Base-by-base conservation (phyloP, 257 asterid species). In the Apocynum venetum region DNA sequence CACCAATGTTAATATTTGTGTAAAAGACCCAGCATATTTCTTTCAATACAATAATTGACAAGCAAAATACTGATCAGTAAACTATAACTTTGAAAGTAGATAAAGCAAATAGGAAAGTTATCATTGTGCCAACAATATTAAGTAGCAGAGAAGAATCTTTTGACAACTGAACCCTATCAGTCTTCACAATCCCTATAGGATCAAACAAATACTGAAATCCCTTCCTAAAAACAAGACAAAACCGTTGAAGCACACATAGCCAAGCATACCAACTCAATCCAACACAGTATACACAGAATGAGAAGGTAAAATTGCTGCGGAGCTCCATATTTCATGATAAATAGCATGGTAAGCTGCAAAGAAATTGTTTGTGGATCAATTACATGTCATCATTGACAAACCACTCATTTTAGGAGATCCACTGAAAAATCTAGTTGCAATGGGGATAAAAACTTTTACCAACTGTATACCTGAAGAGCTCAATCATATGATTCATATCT, bases 1-100 rank as follows among this genome's bases (percentile, higher is more conserved):
- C n/a, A 72, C 41, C 77, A 14, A 10, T 35, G 79, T 83, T 60
- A 86, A 5, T 40, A 48, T 14, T 60, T 35, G 11, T 67, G 0
- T 3, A 61, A 57, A 15, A 74, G 1, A 31, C 47, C 25, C 17
- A 25, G 40, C 43, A 71, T 19, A 14, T 10, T n/a, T 6, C 64
- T 38, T 35, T 2, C 61, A 36, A 51, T 15, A 51, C 2, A 20
- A 41, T 43, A 3, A 4, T 12, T 2, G 52, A 57, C 57, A 3
- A 5, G 47, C 14, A 2, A 70, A 72, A 31, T 12, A 67, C 13
- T 38, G 10, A 65, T 6, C 4, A 25, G 6, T 38, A 6, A 77
- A 20, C 12, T 77, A 55, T 63, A 55, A 8, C 31, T 11, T 38
- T 46, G 31, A 25, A 61, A 66, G 74, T 51, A 38, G 55, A 20